These are phyloP conservation scores for Calonectria leucothoes DNA, from an alignment of 2,329 filamentous ascomycete genomes.

Conservation along the genomic window DNA sequence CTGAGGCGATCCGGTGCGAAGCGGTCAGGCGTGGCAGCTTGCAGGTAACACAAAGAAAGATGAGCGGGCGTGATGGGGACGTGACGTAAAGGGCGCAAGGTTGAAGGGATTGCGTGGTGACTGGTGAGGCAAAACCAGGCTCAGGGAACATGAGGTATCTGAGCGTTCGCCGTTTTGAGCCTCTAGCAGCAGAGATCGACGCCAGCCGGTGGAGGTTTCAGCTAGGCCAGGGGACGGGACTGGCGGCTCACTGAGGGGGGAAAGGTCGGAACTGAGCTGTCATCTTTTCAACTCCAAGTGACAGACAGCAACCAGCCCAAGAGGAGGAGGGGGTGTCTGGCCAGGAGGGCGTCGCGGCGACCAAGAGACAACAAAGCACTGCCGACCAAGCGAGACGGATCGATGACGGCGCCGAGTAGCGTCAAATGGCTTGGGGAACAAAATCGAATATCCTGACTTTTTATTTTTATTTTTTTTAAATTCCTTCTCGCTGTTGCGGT, in stretches of 20 bases:
- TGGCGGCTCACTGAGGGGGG: not conserved
- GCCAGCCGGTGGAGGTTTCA: conserved; percentile 9
- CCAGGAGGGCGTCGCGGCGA: not conserved
- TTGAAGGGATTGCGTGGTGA: not conserved
- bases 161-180: conserved; percentile 13
- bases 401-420: not conserved
- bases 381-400: not conserved
- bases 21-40: not conserved
- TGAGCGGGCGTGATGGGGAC: not conserved
- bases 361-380: not conserved
- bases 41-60: not conserved
- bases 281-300: conserved; percentile 7
- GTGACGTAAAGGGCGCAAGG: not conserved
- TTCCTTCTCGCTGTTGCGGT: not conserved
- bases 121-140: not conserved
- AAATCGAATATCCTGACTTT: not conserved
- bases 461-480: too few relatives aligned
- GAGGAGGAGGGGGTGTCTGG: not conserved
- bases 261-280: conserved; percentile 13
- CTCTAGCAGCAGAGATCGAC: conserved; percentile 16
- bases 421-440: not conserved
- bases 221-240: not conserved
- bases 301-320: not conserved
- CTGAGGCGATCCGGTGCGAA: not conserved
- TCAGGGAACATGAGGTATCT: not conserved